A percentile compares a stretch with the other conserved stretches of the same genome.
Conservation (phyloP, 2,329 filamentous ascomycete species). For the Cladophialophora immunda region DNA sequence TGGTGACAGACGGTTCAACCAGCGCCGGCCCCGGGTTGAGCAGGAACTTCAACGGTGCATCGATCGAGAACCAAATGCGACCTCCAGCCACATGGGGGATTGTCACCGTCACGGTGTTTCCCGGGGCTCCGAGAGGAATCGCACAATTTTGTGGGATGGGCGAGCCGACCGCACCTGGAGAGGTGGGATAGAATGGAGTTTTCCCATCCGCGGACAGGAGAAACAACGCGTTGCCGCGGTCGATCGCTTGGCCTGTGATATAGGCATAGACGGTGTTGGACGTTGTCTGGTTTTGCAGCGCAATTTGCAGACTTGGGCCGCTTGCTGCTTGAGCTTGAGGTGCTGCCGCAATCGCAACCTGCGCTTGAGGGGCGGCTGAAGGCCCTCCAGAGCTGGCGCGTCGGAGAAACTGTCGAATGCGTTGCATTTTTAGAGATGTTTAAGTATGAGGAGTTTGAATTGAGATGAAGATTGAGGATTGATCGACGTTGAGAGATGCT, state of each 20-base stretch:
- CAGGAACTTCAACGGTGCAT: slow-evolving; percentile 69
- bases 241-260: slow-evolving; percentile 72
- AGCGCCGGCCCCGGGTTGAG: slow-evolving; percentile 76
- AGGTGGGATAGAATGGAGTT: slow-evolving; percentile 70
- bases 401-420: slow-evolving; percentile 18
- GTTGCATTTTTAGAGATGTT: slow-evolving; percentile 22
- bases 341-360: slow-evolving; percentile 23
- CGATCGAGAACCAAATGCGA: slow-evolving; percentile 75
- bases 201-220: slow-evolving; percentile 72
- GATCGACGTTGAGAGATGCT: slow-evolving; percentile 10
- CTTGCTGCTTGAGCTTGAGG: slow-evolving; percentile 13
- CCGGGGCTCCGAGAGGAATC: slow-evolving; percentile 70
- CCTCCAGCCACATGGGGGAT: slow-evolving; percentile 76
- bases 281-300: slow-evolving; percentile 71
- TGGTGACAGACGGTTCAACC: slow-evolving; percentile 77
- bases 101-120: slow-evolving; percentile 66
- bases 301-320: slow-evolving; percentile 64
- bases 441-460: not conserved
- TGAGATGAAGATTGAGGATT: not conserved
- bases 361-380: slow-evolving; percentile 17
- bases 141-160: slow-evolving; percentile 62
- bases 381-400: not conserved
- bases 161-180: slow-evolving; percentile 57
- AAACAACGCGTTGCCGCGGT: slow-evolving; percentile 67
- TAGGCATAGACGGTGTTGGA: slow-evolving; percentile 72